phyloP scores from a whole-genome alignment of 2,329 filamentous ascomycete species.

The Calonectria crousiana region DNA sequence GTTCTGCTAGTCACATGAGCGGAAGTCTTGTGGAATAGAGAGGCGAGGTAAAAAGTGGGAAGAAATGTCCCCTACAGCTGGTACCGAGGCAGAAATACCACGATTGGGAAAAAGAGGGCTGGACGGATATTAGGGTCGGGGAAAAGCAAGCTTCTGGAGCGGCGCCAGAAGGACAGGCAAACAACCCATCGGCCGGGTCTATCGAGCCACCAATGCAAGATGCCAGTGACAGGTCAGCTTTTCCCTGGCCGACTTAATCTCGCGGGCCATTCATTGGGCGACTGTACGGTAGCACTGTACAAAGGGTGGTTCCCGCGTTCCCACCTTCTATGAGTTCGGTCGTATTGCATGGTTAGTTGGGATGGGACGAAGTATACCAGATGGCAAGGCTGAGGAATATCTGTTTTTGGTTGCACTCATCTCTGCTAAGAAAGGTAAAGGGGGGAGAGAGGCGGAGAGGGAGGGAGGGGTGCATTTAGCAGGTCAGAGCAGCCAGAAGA shows the following conservation, averaged over 20 bases:
- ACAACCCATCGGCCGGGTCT: constrained; percentile 15
- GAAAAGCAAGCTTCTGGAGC: constrained; percentile 39
- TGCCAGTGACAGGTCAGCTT: constrained; percentile 42
- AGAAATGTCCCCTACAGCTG: background rate
- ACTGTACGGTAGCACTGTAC: constrained; percentile 1
- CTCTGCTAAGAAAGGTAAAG: constrained; percentile 3
- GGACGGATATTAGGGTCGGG: constrained; percentile 14
- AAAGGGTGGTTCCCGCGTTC: background rate
- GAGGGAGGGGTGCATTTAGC: background rate
- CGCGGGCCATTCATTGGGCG: background rate
- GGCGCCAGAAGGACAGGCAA: constrained; percentile 28
- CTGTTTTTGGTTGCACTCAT: constrained; percentile 3
- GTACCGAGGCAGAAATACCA: background rate
- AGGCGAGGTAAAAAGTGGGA: background rate
- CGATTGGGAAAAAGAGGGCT: background rate
- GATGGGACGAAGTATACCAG: background rate
- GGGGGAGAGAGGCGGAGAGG: background rate
- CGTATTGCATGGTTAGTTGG: background rate
- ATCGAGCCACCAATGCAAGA: constrained; percentile 41
- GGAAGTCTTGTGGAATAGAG: background rate
- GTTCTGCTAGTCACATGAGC: background rate
- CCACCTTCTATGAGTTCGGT: background rate
- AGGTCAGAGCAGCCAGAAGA: background rate
- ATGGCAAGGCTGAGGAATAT: background rate
- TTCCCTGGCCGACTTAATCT: background rate